Evolutionary conservation across 371 early-diverging fungal species (phyloP), one percentile per base, ranked within the genome.

Genomic region (Saksenaea vasiformis): DNA sequence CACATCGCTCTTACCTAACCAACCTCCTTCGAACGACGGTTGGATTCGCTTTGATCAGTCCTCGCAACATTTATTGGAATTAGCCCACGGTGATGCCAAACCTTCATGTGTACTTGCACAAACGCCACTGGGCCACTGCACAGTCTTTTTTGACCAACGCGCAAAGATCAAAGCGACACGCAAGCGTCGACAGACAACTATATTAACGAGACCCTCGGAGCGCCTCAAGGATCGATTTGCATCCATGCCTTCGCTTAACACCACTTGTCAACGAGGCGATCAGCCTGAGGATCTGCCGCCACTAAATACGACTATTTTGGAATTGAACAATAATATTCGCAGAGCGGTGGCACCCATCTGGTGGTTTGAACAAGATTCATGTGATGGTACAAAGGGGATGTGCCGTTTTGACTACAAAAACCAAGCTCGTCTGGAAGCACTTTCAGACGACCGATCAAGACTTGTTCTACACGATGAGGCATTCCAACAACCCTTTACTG

Each of bases 281-380:
- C 24, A 60, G 1, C 10, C 47, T 28, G 37, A 54, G 22, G 19
- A 41, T 19, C 9, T 36, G 35, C 31, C 28, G 28, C 35, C 22
- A 5, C 19, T 31, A 8, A 60, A 36, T 8, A 36, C 56, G 8
- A 43, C 56, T 8, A 65, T 65, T 43, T 57, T 77, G 47, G 65
- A 66, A 41, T 31, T 71, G 5, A 61, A 73, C 56, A 69, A 76
- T 14, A 64, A 64, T 15, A 54, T 79, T 3, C 79, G 74, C 7
- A 70, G 79, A 15, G 67, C 66, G 2, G 63, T 76, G 8, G 69
- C 74, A 15, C 79, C 79, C 53, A 69, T 67, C 2, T 79, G 79
- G 79, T 79, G 79, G 79, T 79, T 62, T 65, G 79, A 79, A 54
- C 74, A 79, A 56, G 79, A 79, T n/a, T 61, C 57, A 10, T n/a